phyloP scores from a whole-genome alignment of 2,329 filamentous ascomycete genomes.

The Trichoderma gracile region DNA sequence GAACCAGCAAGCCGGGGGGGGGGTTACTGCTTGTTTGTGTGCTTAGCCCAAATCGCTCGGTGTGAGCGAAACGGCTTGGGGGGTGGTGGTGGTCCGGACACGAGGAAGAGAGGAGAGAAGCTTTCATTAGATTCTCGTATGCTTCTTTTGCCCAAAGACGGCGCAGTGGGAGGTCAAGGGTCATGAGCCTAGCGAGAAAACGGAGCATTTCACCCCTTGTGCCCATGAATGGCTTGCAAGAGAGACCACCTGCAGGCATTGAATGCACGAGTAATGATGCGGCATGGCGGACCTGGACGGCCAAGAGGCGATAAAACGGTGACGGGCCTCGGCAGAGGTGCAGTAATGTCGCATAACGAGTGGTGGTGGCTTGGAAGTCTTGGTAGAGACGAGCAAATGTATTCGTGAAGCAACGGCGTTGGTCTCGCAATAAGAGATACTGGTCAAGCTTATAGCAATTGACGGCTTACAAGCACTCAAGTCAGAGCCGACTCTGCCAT shows the following conservation, averaged over 20 bases:
- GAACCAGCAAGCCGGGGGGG: not conserved
- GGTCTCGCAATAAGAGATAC: too few relatives aligned
- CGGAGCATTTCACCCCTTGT: not conserved
- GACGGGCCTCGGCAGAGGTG: not conserved
- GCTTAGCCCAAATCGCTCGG: not conserved
- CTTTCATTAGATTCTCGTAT: conserved; percentile 4
- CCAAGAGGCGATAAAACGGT: conserved; percentile 6
- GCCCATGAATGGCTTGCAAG: too few relatives aligned
- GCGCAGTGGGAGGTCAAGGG: not conserved
- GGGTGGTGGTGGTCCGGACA: not conserved
- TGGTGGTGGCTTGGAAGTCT: not conserved
- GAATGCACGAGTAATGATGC: not conserved
- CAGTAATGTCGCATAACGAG: not conserved
- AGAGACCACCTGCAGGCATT: too few relatives aligned
- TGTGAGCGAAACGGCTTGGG: conserved; percentile 1
- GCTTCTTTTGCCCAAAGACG: not conserved
- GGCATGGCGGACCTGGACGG: conserved; percentile 1
- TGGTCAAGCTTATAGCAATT: too few relatives aligned
- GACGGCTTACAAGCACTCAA: too few relatives aligned
- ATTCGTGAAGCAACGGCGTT: too few relatives aligned
- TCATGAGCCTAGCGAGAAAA: not conserved
- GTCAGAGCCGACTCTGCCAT: too few relatives aligned
- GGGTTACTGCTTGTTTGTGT: too few relatives aligned
- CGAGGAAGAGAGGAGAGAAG: not conserved
- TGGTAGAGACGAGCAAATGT: not conserved